Percentiles rank a stretch among this genome's conserved stretches.
phyloP scores from a whole-genome alignment of 305 asterid genomes.

The Rubia tinctorum region DNA sequence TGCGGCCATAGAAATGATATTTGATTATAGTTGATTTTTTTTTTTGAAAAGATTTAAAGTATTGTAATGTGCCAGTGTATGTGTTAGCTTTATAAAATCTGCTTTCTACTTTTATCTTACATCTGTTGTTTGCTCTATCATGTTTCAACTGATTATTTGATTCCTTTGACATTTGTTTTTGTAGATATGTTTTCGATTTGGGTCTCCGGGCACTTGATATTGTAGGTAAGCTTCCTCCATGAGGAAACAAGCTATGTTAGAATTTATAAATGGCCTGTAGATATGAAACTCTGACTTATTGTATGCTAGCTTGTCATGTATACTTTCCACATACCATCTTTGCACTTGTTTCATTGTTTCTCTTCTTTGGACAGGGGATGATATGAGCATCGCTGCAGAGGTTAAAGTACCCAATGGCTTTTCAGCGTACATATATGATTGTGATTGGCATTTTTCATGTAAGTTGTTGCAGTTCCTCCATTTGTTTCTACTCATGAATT shows the following conservation, averaged over 20 bases:
- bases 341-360: not conserved
- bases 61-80: not conserved
- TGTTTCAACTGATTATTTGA: not conserved
- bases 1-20: not conserved
- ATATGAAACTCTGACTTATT: not conserved
- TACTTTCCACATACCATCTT: too few relatives aligned
- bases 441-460: slow-evolving; percentile 85
- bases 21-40: not conserved
- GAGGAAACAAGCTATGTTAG: not conserved
- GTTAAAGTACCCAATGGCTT: slow-evolving; percentile 78
- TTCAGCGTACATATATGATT: slow-evolving; percentile 72
- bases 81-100: not conserved
- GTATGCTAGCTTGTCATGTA: not conserved
- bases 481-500: not conserved
- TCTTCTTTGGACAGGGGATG: slow-evolving; percentile 69
- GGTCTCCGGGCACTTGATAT: slow-evolving; percentile 94
- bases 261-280: not conserved
- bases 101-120: not conserved
- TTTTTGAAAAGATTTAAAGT: not conserved
- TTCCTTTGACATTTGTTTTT: slow-evolving; percentile 16
- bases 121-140: not conserved
- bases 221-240: slow-evolving; percentile 57
- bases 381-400: slow-evolving; percentile 79
- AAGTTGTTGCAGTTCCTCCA: slow-evolving; percentile 30
- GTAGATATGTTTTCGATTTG: slow-evolving; percentile 88